These are phyloP conservation scores for Notholithocarpus densiflorus DNA, from an alignment of 306 rosid genomes.

Conservation along the genomic window DNA sequence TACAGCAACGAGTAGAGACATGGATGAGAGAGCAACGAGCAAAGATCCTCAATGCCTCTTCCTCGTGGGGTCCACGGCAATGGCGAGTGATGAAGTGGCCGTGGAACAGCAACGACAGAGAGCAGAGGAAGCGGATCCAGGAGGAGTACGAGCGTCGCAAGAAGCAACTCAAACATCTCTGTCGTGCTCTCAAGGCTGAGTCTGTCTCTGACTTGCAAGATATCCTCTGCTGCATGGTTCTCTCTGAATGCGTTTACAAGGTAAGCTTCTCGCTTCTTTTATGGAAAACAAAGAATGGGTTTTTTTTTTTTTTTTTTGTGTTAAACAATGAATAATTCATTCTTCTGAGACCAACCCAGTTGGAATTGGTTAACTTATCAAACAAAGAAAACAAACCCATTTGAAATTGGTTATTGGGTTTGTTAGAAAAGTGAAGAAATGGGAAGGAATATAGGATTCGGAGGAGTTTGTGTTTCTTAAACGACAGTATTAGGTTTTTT, in stretches of 20 bases:
- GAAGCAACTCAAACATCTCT: conserved; percentile 68
- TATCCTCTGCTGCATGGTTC: conserved; percentile 89
- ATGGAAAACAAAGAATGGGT: no score
- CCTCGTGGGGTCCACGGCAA: conserved; percentile 84
- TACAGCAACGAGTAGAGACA: conserved; percentile 84
- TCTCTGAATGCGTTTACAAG: conserved; percentile 96
- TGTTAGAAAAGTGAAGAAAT: not conserved
- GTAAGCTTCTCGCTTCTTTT: conserved; percentile 21
- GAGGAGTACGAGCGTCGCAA: conserved; percentile 66
- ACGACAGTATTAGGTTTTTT: not conserved
- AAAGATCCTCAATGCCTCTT: conserved; percentile 68
- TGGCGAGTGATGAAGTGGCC: conserved; percentile 97
- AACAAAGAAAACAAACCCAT: not conserved
- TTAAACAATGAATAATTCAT: not conserved
- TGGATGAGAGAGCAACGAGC: conserved; percentile 82
- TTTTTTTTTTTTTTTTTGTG: not conserved
- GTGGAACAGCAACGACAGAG: conserved; percentile 42
- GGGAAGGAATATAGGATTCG: not conserved
- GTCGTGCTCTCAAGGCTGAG: conserved; percentile 65
- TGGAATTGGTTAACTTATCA: not conserved
- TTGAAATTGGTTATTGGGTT: not conserved
- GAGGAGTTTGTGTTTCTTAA: not conserved
- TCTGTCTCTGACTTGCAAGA: conserved; percentile 84
- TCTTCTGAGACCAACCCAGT: not conserved
- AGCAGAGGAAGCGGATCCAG: conserved; percentile 71